phyloP scores from a whole-genome alignment of 441 rosid species.

The Gossypium lobatum region DNA sequence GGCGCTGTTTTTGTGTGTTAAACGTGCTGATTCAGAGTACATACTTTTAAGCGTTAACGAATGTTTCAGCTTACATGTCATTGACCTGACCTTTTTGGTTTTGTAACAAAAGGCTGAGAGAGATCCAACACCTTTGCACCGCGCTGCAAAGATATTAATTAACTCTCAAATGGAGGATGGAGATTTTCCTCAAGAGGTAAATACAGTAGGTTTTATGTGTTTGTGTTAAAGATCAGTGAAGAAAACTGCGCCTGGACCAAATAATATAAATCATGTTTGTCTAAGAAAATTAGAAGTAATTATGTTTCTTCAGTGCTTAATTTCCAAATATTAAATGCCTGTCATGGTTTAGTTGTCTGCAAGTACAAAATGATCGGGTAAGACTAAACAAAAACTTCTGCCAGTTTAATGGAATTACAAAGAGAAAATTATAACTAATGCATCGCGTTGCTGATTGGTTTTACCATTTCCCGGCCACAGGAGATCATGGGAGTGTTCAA shows the following conservation, averaged over 20 bases:
- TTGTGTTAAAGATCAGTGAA: neutral
- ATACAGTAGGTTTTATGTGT: neutral
- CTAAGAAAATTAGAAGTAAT: neutral
- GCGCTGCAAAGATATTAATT: conserved; percentile 5
- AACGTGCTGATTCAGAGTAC: neutral
- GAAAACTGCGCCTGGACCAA: neutral
- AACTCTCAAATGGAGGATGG: conserved; percentile 8
- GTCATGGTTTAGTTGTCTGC: neutral
- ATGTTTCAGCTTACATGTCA: neutral
- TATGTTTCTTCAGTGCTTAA: neutral
- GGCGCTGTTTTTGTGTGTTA: neutral
- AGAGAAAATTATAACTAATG: neutral
- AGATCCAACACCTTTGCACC: neutral
- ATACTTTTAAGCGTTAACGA: neutral
- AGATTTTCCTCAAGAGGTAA: conserved; percentile 16
- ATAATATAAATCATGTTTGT: neutral
- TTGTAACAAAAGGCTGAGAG: neutral
- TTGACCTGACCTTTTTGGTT: neutral
- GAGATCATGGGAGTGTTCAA: conserved; percentile 46
- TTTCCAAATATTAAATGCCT: neutral
- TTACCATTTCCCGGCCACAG: conserved; percentile 14
- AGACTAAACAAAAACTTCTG: neutral
- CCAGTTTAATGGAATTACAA: neutral
- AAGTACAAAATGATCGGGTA: neutral
- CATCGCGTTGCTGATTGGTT: neutral